phyloP scores from a whole-genome alignment of 192 early-diverging fungal species.

The Coemansia sp. region DNA sequence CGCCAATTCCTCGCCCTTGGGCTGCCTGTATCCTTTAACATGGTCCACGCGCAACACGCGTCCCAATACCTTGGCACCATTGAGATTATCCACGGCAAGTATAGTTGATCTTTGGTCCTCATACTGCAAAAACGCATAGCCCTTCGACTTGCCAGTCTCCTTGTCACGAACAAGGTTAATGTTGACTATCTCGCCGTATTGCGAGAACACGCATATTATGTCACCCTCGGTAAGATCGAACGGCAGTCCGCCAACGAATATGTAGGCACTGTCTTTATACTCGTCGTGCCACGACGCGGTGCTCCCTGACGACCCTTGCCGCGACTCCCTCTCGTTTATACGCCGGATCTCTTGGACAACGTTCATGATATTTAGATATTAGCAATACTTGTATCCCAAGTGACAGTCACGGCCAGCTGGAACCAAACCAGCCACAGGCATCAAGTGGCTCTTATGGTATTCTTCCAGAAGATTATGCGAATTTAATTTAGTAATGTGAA shows the following conservation, averaged over 20 bases:
- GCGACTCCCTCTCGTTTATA: conserved; percentile 73
- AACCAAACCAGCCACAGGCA: background rate
- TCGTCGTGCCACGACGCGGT: conserved; percentile 86
- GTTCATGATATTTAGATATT: conserved; percentile 49
- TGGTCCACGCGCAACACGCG: conserved; percentile 77
- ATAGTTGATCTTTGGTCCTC: conserved; percentile 90
- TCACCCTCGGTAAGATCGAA: conserved; percentile 92
- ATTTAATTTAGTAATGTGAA: too few relatives aligned
- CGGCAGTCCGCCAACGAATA: conserved; percentile 83
- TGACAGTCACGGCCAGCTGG: background rate
- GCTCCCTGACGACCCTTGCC: conserved; percentile 18
- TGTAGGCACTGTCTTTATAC: conserved; percentile 86
- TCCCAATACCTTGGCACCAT: conserved; percentile 63
- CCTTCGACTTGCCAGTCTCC: conserved; percentile 82
- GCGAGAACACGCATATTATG: conserved; percentile 89
- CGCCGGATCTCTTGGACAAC: conserved; percentile 83
- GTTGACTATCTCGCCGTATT: conserved; percentile 90
- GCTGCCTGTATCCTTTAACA: conserved; percentile 62
- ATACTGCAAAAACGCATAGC: conserved; percentile 88
- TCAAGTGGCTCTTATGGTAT: background rate
- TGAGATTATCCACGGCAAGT: conserved; percentile 95
- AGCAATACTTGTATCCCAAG: background rate
- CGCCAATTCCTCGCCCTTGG: conserved; percentile 50
- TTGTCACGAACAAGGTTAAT: conserved; percentile 86
- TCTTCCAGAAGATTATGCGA: background rate